Evolutionary conservation across 2,329 filamentous ascomycete genomes (phyloP).

Genomic region (Mariannaea elegans): DNA sequence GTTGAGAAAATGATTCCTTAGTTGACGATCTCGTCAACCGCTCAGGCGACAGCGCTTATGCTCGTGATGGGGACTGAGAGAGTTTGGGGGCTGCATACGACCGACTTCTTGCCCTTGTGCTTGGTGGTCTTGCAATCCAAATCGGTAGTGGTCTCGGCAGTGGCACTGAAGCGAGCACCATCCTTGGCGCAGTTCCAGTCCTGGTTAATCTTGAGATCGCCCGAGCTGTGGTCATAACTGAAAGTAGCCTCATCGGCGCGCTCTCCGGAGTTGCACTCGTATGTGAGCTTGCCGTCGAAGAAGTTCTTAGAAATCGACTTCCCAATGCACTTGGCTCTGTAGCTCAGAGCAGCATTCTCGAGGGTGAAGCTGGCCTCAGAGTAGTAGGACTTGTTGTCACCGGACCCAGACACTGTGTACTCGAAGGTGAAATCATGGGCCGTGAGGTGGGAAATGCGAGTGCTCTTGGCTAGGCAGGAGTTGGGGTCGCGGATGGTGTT

Average conservation of each 20-base stretch:
- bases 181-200: conserved; percentile 58
- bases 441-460: conserved; percentile 47
- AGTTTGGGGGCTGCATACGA: conserved; percentile 40
- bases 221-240: conserved; percentile 50
- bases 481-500: conserved; percentile 22
- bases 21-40: background rate
- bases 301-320: conserved; percentile 54
- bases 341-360: conserved; percentile 54
- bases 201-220: conserved; percentile 55
- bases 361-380: conserved; percentile 59
- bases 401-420: conserved; percentile 57
- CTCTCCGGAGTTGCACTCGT: conserved; percentile 52
- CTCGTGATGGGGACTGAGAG: conserved; percentile 39
- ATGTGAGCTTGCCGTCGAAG: conserved; percentile 57
- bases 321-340: conserved; percentile 51
- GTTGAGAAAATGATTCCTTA: background rate
- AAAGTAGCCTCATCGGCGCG: conserved; percentile 49
- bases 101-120: conserved; percentile 39
- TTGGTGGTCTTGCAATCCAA: conserved; percentile 38
- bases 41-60: conserved; percentile 42
- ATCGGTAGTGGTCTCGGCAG: conserved; percentile 38
- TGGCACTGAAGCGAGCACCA: conserved; percentile 43
- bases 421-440: conserved; percentile 57
- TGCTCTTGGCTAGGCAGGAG: conserved; percentile 36
- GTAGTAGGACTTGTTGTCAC: conserved; percentile 44